A percentile compares a stretch with the other conserved stretches of the same genome.
Conservation (phyloP, 768 basidiomycete species). For the Boletus pseudo-olivaceus region DNA sequence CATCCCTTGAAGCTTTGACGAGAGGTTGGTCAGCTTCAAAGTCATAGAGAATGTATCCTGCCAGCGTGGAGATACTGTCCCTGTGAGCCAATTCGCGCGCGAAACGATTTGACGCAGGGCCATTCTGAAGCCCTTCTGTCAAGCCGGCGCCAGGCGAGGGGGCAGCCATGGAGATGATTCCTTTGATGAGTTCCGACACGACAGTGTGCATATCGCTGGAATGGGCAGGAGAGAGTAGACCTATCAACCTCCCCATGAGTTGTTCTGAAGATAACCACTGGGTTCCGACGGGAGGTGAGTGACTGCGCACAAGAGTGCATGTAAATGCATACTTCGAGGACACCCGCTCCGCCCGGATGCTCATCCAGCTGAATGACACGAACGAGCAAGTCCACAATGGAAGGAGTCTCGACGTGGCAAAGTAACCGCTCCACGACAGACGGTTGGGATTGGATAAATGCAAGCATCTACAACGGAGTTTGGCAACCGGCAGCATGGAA, state of each 20-base stretch:
- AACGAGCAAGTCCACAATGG: conserved; percentile 88
- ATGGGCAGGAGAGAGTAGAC: conserved; percentile 75
- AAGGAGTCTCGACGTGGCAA: conserved; percentile 80
- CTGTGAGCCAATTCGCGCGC: conserved; percentile 81
- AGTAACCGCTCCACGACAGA: conserved; percentile 79
- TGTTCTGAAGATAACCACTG: conserved; percentile 88
- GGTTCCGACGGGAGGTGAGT: conserved; percentile 28
- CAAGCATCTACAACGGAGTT: conserved; percentile 68
- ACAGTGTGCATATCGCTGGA: conserved; percentile 77
- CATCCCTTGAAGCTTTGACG: conserved; percentile 14
- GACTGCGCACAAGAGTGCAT: conserved; percentile 29
- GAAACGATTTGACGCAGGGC: conserved; percentile 79
- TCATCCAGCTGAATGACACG: conserved; percentile 90
- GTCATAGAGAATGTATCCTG: conserved; percentile 73
- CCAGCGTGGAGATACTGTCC: conserved; percentile 66
- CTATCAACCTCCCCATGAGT: conserved; percentile 77
- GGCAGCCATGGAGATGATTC: conserved; percentile 91
- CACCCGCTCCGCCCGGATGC: conserved; percentile 72
- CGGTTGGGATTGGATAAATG: conserved; percentile 84
- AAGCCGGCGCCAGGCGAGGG: conserved; percentile 78
- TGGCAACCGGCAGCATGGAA: conserved; percentile 17
- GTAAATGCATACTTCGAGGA: conserved; percentile 73
- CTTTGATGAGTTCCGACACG: conserved; percentile 88
- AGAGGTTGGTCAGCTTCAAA: conserved; percentile 35
- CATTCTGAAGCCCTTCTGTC: conserved; percentile 64